Evolutionary conservation across 768 basidiomycete species (phyloP), one percentile per base, ranked within the genome.

Genomic region (Hypholoma sublateritium): DNA sequence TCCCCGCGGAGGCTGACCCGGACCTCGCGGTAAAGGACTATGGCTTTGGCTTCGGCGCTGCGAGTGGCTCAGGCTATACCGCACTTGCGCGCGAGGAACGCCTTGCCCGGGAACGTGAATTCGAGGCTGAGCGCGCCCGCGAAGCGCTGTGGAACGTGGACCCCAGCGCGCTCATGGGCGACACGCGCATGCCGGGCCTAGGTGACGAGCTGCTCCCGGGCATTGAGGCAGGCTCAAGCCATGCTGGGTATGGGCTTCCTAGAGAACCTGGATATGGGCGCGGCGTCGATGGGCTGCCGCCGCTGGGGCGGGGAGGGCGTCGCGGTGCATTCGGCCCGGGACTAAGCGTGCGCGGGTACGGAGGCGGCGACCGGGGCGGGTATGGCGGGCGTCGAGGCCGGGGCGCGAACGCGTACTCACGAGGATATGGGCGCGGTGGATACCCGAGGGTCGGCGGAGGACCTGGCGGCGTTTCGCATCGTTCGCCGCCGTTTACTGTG

Each of bases 11-110:
- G n/a, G 28, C 52, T n/a, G 59, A 58, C 44, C 52, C 59, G 32
- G 74, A 79, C 11, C 82, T 80, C 67, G 77, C 78, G 54, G 86
- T 88, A 43, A 80, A 76, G 58, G 78, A 88, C 62, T 87, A 77
- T 54, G 87, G 87, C 8, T 88, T 72, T 63, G 86, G 86, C 4
- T 88, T 88, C 59, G 87, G 87, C 1, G 69, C 73, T 12, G 67
- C 69, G 9, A 73, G 75, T 58, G 76, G 74, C 4, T 61, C 60
- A 3, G 74, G 74, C 3, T 72, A 75, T 25, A 70, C 71, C 1
- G 59, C 67, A 0, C 56, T 69, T 8, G 56, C 62, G 4, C 72
- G 69, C 21, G 72, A 71, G 21, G 72, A 21, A 39, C 28, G 28
- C 28, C 28, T 32, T 9, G 28, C 28, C 5, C 28, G 28, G 28